phyloP scores from a whole-genome alignment of 768 basidiomycete species.

The Antrodiella citrinella region DNA sequence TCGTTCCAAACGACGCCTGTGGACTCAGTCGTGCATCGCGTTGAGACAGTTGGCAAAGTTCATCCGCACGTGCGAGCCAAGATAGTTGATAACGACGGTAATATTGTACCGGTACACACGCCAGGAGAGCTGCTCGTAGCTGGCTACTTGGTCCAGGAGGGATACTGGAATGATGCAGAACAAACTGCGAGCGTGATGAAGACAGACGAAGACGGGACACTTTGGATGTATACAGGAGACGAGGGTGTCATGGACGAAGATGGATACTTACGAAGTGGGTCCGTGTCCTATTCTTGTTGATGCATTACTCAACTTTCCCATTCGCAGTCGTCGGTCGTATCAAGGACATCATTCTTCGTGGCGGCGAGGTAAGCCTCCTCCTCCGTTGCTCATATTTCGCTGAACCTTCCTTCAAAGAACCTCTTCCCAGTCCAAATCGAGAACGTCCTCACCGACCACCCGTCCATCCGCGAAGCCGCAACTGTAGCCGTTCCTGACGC shows the following conservation, averaged over 20 bases:
- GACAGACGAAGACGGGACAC: conserved; percentile 41
- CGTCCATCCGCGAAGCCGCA: conserved; percentile 60
- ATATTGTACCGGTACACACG: conserved; percentile 59
- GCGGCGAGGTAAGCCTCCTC: conserved; percentile 53
- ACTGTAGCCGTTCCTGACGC: conserved; percentile 63
- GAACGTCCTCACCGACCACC: conserved; percentile 52
- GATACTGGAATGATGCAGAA: conserved; percentile 74
- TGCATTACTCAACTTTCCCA: neutral
- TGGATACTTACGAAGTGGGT: conserved; percentile 66
- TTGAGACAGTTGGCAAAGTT: conserved; percentile 74
- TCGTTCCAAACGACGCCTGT: conserved; percentile 71
- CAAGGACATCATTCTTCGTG: conserved; percentile 84
- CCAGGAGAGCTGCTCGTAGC: conserved; percentile 70
- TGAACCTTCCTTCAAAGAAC: conserved; percentile 38
- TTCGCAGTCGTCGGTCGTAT: conserved; percentile 65
- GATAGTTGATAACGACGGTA: conserved; percentile 48
- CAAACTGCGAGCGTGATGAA: conserved; percentile 59
- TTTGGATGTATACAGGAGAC: conserved; percentile 86
- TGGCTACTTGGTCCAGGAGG: conserved; percentile 76
- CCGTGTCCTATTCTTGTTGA: neutral
- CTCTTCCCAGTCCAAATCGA: conserved; percentile 83
- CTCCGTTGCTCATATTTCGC: neutral
- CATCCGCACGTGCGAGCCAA: conserved; percentile 76
- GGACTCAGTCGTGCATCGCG: conserved; percentile 65
- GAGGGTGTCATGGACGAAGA: conserved; percentile 76